Percentiles rank a stretch among this genome's conserved stretches.
phyloP scores from a whole-genome alignment of 306 rosid genomes.

The Casuarina equisetifolia region DNA sequence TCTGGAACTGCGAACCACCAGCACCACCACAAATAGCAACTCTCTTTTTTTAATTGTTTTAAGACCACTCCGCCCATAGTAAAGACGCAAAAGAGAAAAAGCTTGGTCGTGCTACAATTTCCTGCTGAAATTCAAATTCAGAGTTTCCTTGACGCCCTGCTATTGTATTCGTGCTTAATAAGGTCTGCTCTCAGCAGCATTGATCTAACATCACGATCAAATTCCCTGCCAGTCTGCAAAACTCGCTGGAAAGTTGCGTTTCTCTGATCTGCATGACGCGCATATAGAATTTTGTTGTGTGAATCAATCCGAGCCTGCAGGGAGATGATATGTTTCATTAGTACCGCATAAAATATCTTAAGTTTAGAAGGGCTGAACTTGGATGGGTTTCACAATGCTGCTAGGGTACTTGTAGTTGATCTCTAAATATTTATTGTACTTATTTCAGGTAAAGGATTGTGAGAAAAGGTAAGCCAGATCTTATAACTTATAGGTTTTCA shows the following conservation, averaged over 20 bases:
- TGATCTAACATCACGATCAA: constrained; percentile 80
- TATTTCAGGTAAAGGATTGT: neutral
- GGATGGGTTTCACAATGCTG: neutral
- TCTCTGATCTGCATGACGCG: constrained; percentile 96
- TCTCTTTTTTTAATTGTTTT: constrained; percentile 1
- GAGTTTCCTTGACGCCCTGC: constrained; percentile 61
- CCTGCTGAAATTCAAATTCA: constrained; percentile 34
- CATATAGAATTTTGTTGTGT: constrained; percentile 93
- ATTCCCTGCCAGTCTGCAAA: constrained; percentile 77
- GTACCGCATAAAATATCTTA: neutral
- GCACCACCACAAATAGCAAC: constrained; percentile 14
- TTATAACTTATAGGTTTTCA: neutral
- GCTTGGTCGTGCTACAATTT: constrained; percentile 21
- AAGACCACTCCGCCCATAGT: constrained; percentile 14
- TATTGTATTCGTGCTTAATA: constrained; percentile 75
- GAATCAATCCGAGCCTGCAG: constrained; percentile 98
- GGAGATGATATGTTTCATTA: constrained; percentile 20
- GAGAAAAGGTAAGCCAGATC: neutral
- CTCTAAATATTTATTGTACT: neutral
- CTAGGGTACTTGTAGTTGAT: neutral
- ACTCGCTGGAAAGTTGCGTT: constrained; percentile 95
- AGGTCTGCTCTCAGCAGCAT: constrained; percentile 93
- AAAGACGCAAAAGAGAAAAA: constrained; percentile 23
- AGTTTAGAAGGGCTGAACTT: neutral
- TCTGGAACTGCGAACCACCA: constrained; percentile 30